These are phyloP conservation scores for Sungouiella blattae DNA, from an alignment of 805 yeast genomes.

Conservation along the genomic window DNA sequence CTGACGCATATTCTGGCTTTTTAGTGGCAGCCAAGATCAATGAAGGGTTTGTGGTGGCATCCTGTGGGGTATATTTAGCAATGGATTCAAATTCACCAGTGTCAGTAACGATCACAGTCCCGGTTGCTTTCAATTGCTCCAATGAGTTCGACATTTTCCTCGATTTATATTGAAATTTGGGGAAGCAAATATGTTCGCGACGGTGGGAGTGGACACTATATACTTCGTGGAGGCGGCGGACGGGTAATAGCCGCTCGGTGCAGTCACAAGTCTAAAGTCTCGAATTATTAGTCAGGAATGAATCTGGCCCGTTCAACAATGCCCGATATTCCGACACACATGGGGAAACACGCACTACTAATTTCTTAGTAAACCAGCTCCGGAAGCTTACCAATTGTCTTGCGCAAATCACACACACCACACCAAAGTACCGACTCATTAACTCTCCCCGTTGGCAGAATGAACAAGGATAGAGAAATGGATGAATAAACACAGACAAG, in stretches of 20 bases:
- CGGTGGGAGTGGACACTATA: constrained; percentile 1
- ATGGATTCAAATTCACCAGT: constrained; percentile 98
- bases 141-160: constrained; percentile 55
- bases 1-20: constrained; percentile 81
- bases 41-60: constrained; percentile 98
- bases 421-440: too few relatives aligned
- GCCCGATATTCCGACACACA: too few relatives aligned
- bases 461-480: too few relatives aligned
- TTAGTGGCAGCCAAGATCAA: constrained; percentile 93
- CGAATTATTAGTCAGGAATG: not conserved
- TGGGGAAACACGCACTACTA: constrained; percentile 1
- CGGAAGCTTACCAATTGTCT: too few relatives aligned
- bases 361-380: not conserved
- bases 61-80: constrained; percentile 98
- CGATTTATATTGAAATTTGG: not conserved
- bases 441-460: too few relatives aligned
- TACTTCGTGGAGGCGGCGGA: constrained; percentile 2
- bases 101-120: constrained; percentile 96
- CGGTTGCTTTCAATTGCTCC: constrained; percentile 90
- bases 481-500: too few relatives aligned
- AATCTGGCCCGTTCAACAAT: too few relatives aligned
- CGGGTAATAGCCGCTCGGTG: constrained; percentile 5
- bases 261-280: constrained; percentile 4
- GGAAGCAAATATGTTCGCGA: not conserved
- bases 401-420: too few relatives aligned